phyloP scores from a whole-genome alignment of 805 yeast species.

The Candida insectalens region DNA sequence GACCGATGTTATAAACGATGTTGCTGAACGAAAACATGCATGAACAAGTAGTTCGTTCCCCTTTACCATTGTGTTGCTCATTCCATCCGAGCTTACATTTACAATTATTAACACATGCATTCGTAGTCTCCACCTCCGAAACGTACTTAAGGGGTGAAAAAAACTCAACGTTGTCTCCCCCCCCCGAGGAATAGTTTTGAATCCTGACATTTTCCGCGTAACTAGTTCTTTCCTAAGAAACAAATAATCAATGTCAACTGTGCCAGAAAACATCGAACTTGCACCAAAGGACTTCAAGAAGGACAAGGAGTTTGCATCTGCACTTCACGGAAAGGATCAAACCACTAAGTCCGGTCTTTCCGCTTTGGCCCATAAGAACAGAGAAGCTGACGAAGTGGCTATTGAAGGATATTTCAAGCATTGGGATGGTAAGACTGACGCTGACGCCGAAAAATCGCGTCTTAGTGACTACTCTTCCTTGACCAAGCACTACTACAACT shows the following conservation, averaged over 20 bases:
- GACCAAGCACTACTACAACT: conserved; percentile 92
- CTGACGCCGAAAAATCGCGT: conserved; percentile 62
- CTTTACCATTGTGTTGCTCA: no score
- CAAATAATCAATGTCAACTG: conserved; percentile 3
- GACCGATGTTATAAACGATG: no score
- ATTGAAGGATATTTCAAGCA: conserved; percentile 87
- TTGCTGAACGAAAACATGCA: no score
- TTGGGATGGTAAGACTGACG: conserved; percentile 87
- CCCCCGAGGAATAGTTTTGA: no score
- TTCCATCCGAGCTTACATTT: no score
- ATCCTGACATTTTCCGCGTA: no score
- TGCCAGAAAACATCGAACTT: conserved; percentile 19
- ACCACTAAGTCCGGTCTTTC: conserved; percentile 59
- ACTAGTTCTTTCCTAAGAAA: no score
- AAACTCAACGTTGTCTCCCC: no score
- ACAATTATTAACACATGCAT: no score
- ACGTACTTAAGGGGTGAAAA: no score
- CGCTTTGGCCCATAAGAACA: conserved; percentile 72
- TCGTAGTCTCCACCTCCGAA: no score
- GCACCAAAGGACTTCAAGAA: conserved; percentile 47
- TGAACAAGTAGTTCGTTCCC: no score
- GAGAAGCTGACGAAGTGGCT: conserved; percentile 73
- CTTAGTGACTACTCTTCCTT: conserved; percentile 79
- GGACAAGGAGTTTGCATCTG: conserved; percentile 70
- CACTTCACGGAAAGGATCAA: conserved; percentile 72